Evolutionary conservation across 2,329 filamentous ascomycete species (phyloP), one percentile per base, ranked within the genome.

Genomic region (Metarhizium anisopliae): DNA sequence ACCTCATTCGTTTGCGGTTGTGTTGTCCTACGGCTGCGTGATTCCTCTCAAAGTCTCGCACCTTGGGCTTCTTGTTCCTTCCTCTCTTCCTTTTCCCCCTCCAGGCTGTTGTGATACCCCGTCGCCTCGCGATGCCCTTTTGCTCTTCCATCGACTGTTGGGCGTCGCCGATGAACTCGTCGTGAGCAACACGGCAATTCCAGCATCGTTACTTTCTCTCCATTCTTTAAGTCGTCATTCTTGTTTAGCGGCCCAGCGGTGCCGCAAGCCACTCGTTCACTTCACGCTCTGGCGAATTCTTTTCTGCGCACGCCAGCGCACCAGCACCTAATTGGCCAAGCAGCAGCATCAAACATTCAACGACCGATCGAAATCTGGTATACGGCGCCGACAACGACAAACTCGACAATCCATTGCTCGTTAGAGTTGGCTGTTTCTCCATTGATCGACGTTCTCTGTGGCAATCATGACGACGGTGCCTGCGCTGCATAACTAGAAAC

Each of bases 41-140:
- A 30, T 45, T 35, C 42, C 51, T 14, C 11, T 45, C 18, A 18
- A 3, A 20, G 29, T 43, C 14, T 29, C 32, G 7, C 6, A 14
- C 29, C 32, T 36, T 25, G 18, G 50, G 20, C 50, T 43, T 52
- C 18, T 32, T 35, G 18, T 35, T 8, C 32, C 18, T 47, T 49
- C 25, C 4, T n/a, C 20, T 38, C 50, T 55, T 51, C 29, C 20
- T 54, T 30, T 56, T 47, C 40, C 20, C 38, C 20, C 13, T 32
- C n/a, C 47, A 52, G 42, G 50, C 49, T 16, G 50, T 18, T 14
- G 50, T 42, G 51, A 49, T 40, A 25, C 49, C 25, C 20, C 47
- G 25, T 55, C 54, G 50, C 38, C 56, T 62, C 60, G 61, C 52
- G 55, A 63, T 64, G 61, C 59, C 52, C 56, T 18, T 55, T 56